Evolutionary conservation across 495 filamentous ascomycete genomes (phyloP), one percentile per base, ranked within the genome.

Genomic region (Penicillium lagena): DNA sequence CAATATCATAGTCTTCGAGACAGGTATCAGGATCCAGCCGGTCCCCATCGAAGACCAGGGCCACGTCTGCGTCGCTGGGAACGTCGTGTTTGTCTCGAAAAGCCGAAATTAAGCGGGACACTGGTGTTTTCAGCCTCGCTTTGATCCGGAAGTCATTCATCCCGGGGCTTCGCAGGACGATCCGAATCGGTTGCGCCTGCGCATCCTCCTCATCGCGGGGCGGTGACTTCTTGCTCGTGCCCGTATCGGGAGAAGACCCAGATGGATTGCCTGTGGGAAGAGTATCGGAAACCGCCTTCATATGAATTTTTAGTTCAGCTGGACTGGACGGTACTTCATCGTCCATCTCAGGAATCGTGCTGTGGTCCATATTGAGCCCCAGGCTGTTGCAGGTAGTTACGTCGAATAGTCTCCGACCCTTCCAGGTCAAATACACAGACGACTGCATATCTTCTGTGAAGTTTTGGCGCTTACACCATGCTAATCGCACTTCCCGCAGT

Each of bases 1-100:
- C 77, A 33, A 96, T 72, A 10, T 94, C 90, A n/a, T 85, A 72
- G 32, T 86, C 80, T 13, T 60, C 67, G 5, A 96, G 67, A 17
- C 70, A 73, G 27, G 75, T 72, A 5, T 78, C 68, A 0, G 81
- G 74, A 1, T 80, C 75, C 15, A 96, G 62, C 36, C 68, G 64
- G 37, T 95, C 90, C 12, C 91, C 91, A 50, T 97, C 91, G 62
- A 91, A 93, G 40, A 75, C 64, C 1, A 96, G 67, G 10, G 73
- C 73, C 12, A 96, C 65, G 1, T 70, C 59, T 38, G 73, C 72
- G 4, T 75, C 73, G 2, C 62, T 50, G 1, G 56, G 40, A 12
- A 86, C 57, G 8, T 64, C 50, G 28, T 68, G 64, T n/a, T 62
- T 59, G 11, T 60, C 48, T 39, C 75, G 68, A 52, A 78, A 86